phyloP scores from a whole-genome alignment of 75 land plant species.

The Adiantum capillusveneris region DNA sequence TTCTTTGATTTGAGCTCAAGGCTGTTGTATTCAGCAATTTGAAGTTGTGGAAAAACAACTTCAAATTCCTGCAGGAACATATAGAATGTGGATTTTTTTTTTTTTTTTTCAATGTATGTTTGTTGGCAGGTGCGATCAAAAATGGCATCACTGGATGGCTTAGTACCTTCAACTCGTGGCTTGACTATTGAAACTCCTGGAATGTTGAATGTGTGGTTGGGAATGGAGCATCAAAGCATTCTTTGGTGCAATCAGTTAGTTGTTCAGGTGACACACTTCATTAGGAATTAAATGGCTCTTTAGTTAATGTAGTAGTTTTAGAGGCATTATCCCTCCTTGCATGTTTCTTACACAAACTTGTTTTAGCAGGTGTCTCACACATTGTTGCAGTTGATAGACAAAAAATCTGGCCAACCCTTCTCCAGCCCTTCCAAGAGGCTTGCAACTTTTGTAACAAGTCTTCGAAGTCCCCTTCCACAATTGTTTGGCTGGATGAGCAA shows the following conservation, averaged over 20 bases:
- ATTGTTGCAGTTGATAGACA: conserved; percentile 68
- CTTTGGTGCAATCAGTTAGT: conserved; percentile 97
- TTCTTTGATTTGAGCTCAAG: too few relatives aligned
- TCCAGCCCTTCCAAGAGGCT: conserved; percentile 51
- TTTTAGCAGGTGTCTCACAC: conserved; percentile 75
- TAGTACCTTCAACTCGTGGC: conserved; percentile 86
- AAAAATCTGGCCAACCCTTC: conserved; percentile 58
- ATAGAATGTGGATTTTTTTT: too few relatives aligned
- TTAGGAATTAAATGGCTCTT: too few relatives aligned
- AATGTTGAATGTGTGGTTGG: conserved; percentile 92
- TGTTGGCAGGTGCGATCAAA: conserved; percentile 69
- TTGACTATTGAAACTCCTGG: conserved; percentile 73
- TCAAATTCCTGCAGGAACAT: too few relatives aligned
- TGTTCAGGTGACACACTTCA: conserved; percentile 71
- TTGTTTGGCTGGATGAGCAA: conserved; percentile 49
- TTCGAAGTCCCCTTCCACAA: conserved; percentile 78
- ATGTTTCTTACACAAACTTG: too few relatives aligned
- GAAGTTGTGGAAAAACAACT: too few relatives aligned
- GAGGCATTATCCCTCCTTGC: too few relatives aligned
- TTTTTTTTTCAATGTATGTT: not conserved
- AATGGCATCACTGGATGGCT: conserved; percentile 83
- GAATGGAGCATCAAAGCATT: conserved; percentile 92
- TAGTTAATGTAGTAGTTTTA: too few relatives aligned
- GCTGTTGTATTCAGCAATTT: too few relatives aligned
- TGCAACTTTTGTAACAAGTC: conserved; percentile 58